Evolutionary conservation across 2,329 filamentous ascomycete genomes (phyloP).

Genomic region (Penicillium janthinellum): DNA sequence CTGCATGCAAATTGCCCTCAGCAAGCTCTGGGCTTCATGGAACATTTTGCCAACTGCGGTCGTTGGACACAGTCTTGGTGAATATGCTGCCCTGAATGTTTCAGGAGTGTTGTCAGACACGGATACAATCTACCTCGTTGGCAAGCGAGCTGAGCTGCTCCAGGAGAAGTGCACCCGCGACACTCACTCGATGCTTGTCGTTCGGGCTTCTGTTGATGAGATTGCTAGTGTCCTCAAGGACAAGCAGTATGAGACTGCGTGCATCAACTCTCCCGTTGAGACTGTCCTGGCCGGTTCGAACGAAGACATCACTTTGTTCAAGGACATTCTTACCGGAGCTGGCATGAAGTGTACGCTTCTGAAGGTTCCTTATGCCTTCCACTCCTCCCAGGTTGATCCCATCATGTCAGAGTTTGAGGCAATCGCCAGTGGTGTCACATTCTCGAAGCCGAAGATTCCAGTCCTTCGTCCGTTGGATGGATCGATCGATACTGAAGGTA

Average conservation of each 20-base stretch:
- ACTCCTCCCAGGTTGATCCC: constrained; percentile 11
- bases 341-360: background rate
- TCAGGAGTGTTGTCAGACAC: constrained; percentile 28
- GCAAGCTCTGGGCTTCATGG: constrained; percentile 32
- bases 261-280: constrained; percentile 2
- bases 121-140: constrained; percentile 33
- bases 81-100: constrained; percentile 32
- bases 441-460: background rate
- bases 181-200: constrained; percentile 20
- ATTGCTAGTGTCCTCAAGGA: background rate
- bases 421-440: background rate
- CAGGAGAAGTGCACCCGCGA: constrained; percentile 17
- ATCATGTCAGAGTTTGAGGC: constrained; percentile 4
- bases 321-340: background rate
- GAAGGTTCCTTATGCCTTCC: constrained; percentile 6
- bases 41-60: constrained; percentile 5
- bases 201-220: background rate
- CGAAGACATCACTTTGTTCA: background rate
- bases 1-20: constrained; percentile 45
- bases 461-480: constrained; percentile 3
- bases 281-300: background rate
- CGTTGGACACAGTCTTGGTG: constrained; percentile 30
- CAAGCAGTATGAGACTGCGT: constrained; percentile 3
- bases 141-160: constrained; percentile 27
- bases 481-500: background rate